Evolutionary conservation across 805 yeast genomes (phyloP).

Genomic region (Nakazawaea pomicola): DNA sequence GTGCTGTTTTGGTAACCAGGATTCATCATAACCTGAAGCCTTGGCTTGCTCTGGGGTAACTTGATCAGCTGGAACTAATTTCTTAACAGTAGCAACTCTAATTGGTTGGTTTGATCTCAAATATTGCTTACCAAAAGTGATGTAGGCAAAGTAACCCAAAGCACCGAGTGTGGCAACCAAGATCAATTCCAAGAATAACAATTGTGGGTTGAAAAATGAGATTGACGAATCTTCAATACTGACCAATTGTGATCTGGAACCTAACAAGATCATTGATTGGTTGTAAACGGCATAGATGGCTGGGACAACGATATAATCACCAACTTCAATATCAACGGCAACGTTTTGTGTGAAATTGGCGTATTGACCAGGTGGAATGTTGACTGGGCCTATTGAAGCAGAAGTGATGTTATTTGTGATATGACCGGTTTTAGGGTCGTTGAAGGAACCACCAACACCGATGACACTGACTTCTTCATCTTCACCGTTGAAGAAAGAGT

Average conservation of each 20-base stretch:
- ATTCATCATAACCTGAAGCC: slow-evolving; percentile 33
- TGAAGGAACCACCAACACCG: slow-evolving; percentile 66
- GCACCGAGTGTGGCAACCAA: slow-evolving; percentile 44
- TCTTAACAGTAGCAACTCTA: slow-evolving; percentile 18
- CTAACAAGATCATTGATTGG: slow-evolving; percentile 47
- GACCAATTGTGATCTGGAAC: slow-evolving; percentile 53
- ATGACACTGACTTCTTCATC: slow-evolving; percentile 45
- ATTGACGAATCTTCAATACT: slow-evolving; percentile 59
- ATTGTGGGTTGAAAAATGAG: slow-evolving; percentile 68
- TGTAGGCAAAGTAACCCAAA: slow-evolving; percentile 43
- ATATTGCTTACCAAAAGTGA: slow-evolving; percentile 40
- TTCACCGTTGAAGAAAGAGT: slow-evolving; percentile 50
- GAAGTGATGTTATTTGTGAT: slow-evolving; percentile 58
- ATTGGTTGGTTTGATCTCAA: slow-evolving; percentile 33
- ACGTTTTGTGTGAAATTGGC: slow-evolving; percentile 53
- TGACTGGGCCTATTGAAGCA: slow-evolving; percentile 56
- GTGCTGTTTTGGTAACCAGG: slow-evolving; percentile 59
- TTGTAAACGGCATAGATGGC: slow-evolving; percentile 47
- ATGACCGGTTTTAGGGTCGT: slow-evolving; percentile 48
- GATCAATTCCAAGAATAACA: slow-evolving; percentile 56
- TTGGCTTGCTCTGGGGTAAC: slow-evolving; percentile 23
- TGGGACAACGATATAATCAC: slow-evolving; percentile 56
- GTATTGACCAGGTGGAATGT: slow-evolving; percentile 43
- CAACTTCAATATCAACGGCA: slow-evolving; percentile 52
- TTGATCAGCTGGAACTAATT: slow-evolving; percentile 21